Base-by-base conservation (phyloP, 805 yeast species). In the Ascoidea asiatica region DNA sequence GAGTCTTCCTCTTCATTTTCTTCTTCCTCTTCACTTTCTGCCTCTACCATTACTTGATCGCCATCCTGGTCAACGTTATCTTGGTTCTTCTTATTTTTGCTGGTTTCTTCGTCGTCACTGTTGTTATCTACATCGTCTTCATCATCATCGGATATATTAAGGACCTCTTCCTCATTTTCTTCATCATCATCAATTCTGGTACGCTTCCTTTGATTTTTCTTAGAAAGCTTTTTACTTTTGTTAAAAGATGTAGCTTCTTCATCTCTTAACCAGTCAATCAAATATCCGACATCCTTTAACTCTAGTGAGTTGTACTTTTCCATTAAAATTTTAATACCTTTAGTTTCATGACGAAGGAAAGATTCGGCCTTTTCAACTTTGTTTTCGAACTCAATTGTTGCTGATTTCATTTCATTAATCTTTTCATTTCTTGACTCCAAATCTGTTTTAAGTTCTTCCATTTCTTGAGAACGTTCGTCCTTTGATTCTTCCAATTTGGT, bases 351-450 rank as follows among this genome's bases (percentile, higher is more conserved):
- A 33, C 53, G 60, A 4, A 66, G 52, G 2, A 67, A 52, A 1
- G 64, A 55, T 46, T 67, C 69, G 47, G 71, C 69, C 51, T 76
- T 78, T 46, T 81, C 89, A 43, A 80, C 59, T 52, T 74, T 75
- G 53, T 77, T 79, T 22, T 70, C 72, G 21, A 81, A 60, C 54
- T 83, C 90, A 41, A 83, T 70, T 56, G 83, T 88, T 17, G 67
- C 65, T 5, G 85, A 76, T 53, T 76, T 72, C 51, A 79, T 69
- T 33, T 72, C 71, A 48, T 79, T 77, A 44, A 79, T 68, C 43
- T 69, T 62, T 5, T 62, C 61, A 47, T 59, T 60, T 47, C 66
- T 65, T 5, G 56, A 64, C 33, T 65, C 69, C 20, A 63, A 58
- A 45, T 54, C 65, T 49, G 60, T 71, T 55, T 63, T 73, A 49